Conservation (phyloP, 768 basidiomycete genomes). For the Lentinus brumalis region DNA sequence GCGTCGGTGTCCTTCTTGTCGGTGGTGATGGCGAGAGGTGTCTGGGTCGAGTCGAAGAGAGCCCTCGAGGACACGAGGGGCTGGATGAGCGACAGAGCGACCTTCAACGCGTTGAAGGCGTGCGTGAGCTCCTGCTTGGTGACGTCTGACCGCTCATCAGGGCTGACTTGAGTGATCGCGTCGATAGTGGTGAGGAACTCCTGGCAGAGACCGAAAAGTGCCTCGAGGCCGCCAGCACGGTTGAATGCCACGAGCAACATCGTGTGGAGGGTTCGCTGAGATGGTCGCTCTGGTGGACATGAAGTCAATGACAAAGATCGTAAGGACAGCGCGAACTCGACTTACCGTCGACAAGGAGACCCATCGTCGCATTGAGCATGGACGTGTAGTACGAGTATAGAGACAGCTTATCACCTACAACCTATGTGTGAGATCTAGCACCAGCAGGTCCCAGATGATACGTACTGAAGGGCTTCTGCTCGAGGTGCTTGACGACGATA, state of each 20-base stretch:
- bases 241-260: constrained; percentile 78
- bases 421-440: not conserved
- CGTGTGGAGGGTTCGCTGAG: constrained; percentile 76
- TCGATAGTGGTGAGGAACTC: constrained; percentile 60
- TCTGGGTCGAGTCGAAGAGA: constrained; percentile 86
- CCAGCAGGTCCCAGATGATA: not conserved
- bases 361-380: constrained; percentile 52
- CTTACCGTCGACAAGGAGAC: constrained; percentile 63
- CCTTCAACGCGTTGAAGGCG: constrained; percentile 80
- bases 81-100: constrained; percentile 74
- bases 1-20: constrained; percentile 80
- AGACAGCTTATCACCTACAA: constrained; percentile 41
- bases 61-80: constrained; percentile 79
- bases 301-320: not conserved
- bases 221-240: constrained; percentile 68
- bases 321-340: not conserved
- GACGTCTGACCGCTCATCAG: constrained; percentile 57
- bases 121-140: constrained; percentile 70
- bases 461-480: constrained; percentile 54
- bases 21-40: constrained; percentile 63
- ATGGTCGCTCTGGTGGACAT: constrained; percentile 63
- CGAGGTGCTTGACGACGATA: constrained; percentile 73
- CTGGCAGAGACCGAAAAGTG: constrained; percentile 59
- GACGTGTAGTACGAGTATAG: constrained; percentile 55
- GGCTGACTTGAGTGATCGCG: constrained; percentile 46